phyloP scores from a whole-genome alignment of 108 stramenopile species.

The Nitzschia sp. region DNA sequence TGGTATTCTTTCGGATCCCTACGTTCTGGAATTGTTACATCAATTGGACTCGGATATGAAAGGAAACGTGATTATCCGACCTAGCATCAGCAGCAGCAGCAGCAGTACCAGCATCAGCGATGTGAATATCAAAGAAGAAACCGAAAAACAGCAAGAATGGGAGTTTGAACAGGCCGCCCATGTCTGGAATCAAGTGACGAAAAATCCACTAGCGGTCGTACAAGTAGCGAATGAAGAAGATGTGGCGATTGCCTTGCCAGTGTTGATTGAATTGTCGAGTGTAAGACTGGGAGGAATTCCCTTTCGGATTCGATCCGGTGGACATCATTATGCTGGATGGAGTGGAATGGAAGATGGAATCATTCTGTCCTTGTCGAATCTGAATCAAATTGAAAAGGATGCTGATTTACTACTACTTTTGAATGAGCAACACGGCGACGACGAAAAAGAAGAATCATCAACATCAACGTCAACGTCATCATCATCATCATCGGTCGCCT shows the following conservation, averaged over 20 bases:
- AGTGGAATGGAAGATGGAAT: conserved; percentile 36
- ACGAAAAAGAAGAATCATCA: too few relatives aligned
- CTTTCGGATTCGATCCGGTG: conserved; percentile 35
- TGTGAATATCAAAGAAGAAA: too few relatives aligned
- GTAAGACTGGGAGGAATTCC: background rate
- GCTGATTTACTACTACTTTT: background rate
- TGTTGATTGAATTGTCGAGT: conserved; percentile 15
- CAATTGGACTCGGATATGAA: background rate
- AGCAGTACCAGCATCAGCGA: too few relatives aligned
- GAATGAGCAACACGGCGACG: background rate
- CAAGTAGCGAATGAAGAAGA: conserved; percentile 3
- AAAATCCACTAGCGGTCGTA: conserved; percentile 21
- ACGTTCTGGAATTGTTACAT: background rate
- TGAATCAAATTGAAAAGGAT: background rate
- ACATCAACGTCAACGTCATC: background rate
- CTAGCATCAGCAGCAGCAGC: too few relatives aligned
- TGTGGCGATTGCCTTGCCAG: conserved; percentile 22
- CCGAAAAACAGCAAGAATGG: background rate
- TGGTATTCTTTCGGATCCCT: background rate
- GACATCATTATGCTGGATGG: conserved; percentile 20
- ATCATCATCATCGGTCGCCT: background rate
- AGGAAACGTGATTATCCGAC: background rate
- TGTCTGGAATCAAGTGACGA: conserved; percentile 7
- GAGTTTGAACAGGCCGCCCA: conserved; percentile 9
- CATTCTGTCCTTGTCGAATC: conserved; percentile 20